A percentile compares a stretch with the other conserved stretches of the same genome.
phyloP scores from a whole-genome alignment of 192 early-diverging fungal genomes.

The Radiomyces spectabilis region DNA sequence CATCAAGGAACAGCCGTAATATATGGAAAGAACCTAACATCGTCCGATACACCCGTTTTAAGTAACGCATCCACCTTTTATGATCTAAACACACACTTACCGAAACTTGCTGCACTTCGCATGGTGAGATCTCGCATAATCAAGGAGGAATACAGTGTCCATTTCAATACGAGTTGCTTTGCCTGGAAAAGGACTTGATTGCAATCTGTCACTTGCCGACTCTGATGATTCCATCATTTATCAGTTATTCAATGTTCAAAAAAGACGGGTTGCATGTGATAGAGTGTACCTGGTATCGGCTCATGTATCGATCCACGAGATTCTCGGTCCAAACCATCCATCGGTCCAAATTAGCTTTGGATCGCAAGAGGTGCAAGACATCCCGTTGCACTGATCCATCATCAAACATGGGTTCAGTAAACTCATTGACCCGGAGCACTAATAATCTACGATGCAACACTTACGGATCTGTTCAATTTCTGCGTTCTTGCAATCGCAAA shows the following conservation, averaged over 20 bases:
- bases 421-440: background rate
- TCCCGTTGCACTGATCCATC: constrained; percentile 18
- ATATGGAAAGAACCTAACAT: constrained; percentile 27
- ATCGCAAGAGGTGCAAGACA: constrained; percentile 24
- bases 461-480: constrained; percentile 33
- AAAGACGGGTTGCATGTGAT: background rate
- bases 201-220: constrained; percentile 19
- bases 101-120: constrained; percentile 25
- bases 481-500: constrained; percentile 35
- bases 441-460: background rate
- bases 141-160: constrained; percentile 36
- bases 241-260: background rate
- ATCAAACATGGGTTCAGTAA: background rate
- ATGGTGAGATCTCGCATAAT: constrained; percentile 33
- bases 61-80: background rate
- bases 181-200: constrained; percentile 31
- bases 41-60: background rate
- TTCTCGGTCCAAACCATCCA: constrained; percentile 36
- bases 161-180: constrained; percentile 40
- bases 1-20: constrained; percentile 38
- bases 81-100: constrained; percentile 6
- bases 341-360: constrained; percentile 16
- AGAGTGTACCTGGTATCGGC: background rate
- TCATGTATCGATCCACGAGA: constrained; percentile 29
- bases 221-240: background rate